Evolutionary conservation across 345 rosid genomes (phyloP).

Genomic region (Eucalyptus shirleyi): DNA sequence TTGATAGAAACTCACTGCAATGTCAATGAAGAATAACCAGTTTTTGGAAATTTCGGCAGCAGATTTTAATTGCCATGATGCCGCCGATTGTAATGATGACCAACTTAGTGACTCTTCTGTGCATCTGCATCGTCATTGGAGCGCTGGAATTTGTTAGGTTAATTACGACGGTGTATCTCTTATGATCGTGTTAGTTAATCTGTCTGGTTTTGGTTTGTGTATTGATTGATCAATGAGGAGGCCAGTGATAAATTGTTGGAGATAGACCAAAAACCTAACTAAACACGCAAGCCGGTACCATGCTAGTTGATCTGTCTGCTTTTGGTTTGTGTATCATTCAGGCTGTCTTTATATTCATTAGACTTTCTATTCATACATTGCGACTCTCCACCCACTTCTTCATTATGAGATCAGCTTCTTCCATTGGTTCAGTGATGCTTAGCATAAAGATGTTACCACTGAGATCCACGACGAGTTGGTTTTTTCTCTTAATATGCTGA

Average conservation of each 20-base stretch:
- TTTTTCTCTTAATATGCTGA: neutral
- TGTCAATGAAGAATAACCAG: neutral
- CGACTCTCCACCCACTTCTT: neutral
- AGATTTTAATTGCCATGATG: neutral
- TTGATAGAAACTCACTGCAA: neutral
- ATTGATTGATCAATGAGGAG: slow-evolving; percentile 4
- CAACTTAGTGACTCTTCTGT: neutral
- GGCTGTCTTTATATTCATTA: neutral
- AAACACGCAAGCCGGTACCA: slow-evolving; percentile 68
- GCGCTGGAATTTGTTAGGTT: neutral
- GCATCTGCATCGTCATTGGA: no score
- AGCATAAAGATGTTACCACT: slow-evolving; percentile 37
- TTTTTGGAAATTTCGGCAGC: neutral
- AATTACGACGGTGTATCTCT: neutral
- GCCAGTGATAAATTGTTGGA: slow-evolving; percentile 83
- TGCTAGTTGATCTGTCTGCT: neutral
- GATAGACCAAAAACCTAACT: slow-evolving; percentile 79
- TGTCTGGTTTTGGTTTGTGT: neutral
- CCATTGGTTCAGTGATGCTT: slow-evolving; percentile 58
- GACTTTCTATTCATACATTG: neutral
- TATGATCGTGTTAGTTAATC: no score
- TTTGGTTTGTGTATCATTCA: no score
- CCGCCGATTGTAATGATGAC: neutral
- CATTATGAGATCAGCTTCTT: neutral
- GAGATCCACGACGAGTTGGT: slow-evolving; percentile 15